phyloP scores from a whole-genome alignment of 2,329 filamentous ascomycete genomes.

The Pezicula rhizophila region DNA sequence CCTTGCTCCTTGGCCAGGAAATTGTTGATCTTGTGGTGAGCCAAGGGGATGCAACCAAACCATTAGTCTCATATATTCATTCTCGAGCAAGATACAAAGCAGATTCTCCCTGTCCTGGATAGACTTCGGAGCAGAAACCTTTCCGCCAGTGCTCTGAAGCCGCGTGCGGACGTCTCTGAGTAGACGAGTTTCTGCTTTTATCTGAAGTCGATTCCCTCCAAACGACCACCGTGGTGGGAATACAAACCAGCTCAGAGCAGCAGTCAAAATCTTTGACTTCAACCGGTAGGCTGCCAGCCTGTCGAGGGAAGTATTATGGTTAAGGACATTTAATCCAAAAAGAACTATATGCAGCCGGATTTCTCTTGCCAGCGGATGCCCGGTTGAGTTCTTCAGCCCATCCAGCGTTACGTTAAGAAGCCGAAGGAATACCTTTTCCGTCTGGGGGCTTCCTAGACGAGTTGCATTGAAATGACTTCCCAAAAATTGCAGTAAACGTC shows the following conservation, averaged over 20 bases:
- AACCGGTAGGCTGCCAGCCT: constrained; percentile 67
- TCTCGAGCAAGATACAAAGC: constrained; percentile 73
- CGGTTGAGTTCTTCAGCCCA: constrained; percentile 62
- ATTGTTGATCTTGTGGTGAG: constrained; percentile 46
- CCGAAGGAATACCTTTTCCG: constrained; percentile 74
- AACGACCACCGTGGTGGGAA: constrained; percentile 86
- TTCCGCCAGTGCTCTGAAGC: constrained; percentile 44
- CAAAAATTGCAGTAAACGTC: constrained; percentile 80
- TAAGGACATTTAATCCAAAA: constrained; percentile 73
- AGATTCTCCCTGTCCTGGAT: constrained; percentile 77
- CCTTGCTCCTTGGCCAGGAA: constrained; percentile 21
- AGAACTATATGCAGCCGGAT: constrained; percentile 85
- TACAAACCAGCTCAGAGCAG: constrained; percentile 83
- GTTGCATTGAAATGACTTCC: constrained; percentile 93
- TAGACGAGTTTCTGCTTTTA: constrained; percentile 85
- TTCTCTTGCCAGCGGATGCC: constrained; percentile 85
- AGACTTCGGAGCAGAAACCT: constrained; percentile 51
- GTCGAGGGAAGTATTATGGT: constrained; percentile 62
- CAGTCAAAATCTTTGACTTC: constrained; percentile 84
- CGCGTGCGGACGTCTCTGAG: constrained; percentile 67
- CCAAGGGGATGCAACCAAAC: constrained; percentile 87
- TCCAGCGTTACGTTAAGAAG: constrained; percentile 74
- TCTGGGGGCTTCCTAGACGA: constrained; percentile 75
- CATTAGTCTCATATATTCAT: constrained; percentile 73
- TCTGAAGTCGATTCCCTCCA: constrained; percentile 84